Base-by-base conservation (phyloP, 2,329 filamentous ascomycete species). In the Phialophora macrospora region DNA sequence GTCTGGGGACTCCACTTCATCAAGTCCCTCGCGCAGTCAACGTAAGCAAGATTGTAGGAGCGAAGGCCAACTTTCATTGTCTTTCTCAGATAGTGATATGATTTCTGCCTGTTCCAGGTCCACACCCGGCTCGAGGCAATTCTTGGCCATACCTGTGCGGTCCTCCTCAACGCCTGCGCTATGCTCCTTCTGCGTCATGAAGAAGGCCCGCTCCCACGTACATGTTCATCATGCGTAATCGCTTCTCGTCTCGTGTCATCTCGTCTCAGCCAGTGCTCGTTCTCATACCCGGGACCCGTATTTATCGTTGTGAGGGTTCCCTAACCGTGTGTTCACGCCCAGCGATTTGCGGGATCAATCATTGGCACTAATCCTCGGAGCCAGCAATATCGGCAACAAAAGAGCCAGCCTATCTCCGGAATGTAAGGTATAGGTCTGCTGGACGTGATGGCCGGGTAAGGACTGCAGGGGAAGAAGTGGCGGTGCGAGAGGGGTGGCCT, bases 91-190 rank as follows among this genome's bases (percentile, higher is more conserved):
- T 8, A 8, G 17, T 20, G 17, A 44, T n/a, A 44, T 44, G 38
- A n/a, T n/a, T 44, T 44, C 14, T 44, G 14, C 38, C 14, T 44
- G 6, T 8, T 44, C 38, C 38, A 44, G 17, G 17, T 20, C 38
- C 14, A n/a, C 38, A n/a, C 17, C 17, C 6, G 5, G 38, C 17
- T 3, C 38, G 14, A 17, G 14, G 38, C 38, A 5, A n/a, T 44
- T 44, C 17, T 44, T 7, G 14, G 17, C 48, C 48, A 17, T 28
- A 11, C 24, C 48, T 26, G 9, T 17, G 4, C 26, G 9, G 8
- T 51, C 48, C 11, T 17, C 7, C 20, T 24, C 48, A 51, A 62
- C 63, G 63, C 63, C 63, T 34, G 49, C 59, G 63, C 63, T 62
- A 65, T 62, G 63, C 58, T 41, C 5, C 17, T 52, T 14, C 56